Base-by-base conservation (phyloP, 2,329 filamentous ascomycete genomes). In the Trichoderma gracile region DNA sequence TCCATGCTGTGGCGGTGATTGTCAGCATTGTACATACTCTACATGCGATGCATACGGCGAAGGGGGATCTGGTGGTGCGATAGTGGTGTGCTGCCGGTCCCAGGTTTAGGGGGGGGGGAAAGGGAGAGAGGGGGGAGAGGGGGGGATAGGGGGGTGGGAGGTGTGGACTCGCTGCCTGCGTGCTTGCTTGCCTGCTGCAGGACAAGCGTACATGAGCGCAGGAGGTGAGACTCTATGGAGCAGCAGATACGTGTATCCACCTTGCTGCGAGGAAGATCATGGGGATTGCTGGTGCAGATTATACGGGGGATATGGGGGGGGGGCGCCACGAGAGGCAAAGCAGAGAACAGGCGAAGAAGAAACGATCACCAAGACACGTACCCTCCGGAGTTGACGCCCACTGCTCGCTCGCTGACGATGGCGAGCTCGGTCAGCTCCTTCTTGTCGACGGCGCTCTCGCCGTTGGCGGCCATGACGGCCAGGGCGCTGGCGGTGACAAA, bases 301-400 rank as follows among this genome's bases (percentile, higher is more conserved):
- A 12, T 12, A 30, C 38, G 27, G n/a, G n/a, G n/a, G n/a, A n/a
- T n/a, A n/a, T n/a, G n/a, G 15, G 42, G 33, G 25, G 30, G 47
- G 42, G 33, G n/a, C 42, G 43, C 61, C 58, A 53, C 42, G 60
- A 46, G 57, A 53, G 25, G 61, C 27, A 38, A 50, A 33, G 27
- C n/a, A 55, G 38, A 54, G 43, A 43, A 17, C 19, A 3, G 49
- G 38, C 15, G 60, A 12, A 23, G 19, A 15, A 3, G 53, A 23
- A n/a, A n/a, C n/a, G n/a, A n/a, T n/a, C n/a, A n/a, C n/a, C n/a
- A 56, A 67, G 38, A 53, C 6, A 55, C 70, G 80, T 79, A 92
- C 90, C 91, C 95, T 76, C 95, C 95, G 5, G 93, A 96, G 79
- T 98, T 98, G 71, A 99, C 95, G 58, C 95, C 95, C 4, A 98